phyloP scores from a whole-genome alignment of 805 yeast species.

The Pichia rugopelliculosa region DNA sequence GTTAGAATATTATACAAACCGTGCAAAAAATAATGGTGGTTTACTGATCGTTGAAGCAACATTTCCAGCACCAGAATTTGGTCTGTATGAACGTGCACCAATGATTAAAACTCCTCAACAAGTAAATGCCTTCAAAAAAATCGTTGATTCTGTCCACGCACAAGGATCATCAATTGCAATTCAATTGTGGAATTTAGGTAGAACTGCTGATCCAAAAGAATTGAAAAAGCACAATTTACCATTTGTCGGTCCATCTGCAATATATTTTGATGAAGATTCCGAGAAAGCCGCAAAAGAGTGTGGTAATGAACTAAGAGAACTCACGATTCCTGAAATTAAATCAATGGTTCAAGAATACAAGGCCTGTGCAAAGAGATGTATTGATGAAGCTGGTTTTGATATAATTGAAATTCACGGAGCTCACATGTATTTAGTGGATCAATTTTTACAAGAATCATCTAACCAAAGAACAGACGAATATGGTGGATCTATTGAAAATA shows the following conservation, averaged over 20 bases:
- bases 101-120: constrained; percentile 42
- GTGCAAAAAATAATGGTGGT: too few relatives aligned
- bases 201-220: constrained; percentile 31
- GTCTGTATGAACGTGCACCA: too few relatives aligned
- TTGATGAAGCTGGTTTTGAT: too few relatives aligned
- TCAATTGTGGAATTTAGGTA: constrained; percentile 50
- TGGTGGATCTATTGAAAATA: constrained; percentile 38
- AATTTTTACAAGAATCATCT: too few relatives aligned
- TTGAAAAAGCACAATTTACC: constrained; percentile 32
- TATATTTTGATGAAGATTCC: constrained; percentile 31
- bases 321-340: constrained; percentile 34
- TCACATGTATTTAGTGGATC: too few relatives aligned
- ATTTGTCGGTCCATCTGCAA: constrained; percentile 32
- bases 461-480: constrained; percentile 37
- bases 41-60: too few relatives aligned
- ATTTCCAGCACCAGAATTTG: too few relatives aligned
- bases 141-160: constrained; percentile 42
- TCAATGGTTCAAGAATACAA: constrained; percentile 35
- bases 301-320: constrained; percentile 40
- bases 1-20: too few relatives aligned
- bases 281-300: constrained; percentile 29
- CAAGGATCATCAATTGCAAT: constrained; percentile 38
- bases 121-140: constrained; percentile 40
- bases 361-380: constrained; percentile 37
- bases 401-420: too few relatives aligned